A percentile compares a stretch with the other conserved stretches of the same genome.
These are phyloP conservation scores for Tuber indicum DNA, from an alignment of 495 filamentous ascomycete species.

Conservation along the genomic window DNA sequence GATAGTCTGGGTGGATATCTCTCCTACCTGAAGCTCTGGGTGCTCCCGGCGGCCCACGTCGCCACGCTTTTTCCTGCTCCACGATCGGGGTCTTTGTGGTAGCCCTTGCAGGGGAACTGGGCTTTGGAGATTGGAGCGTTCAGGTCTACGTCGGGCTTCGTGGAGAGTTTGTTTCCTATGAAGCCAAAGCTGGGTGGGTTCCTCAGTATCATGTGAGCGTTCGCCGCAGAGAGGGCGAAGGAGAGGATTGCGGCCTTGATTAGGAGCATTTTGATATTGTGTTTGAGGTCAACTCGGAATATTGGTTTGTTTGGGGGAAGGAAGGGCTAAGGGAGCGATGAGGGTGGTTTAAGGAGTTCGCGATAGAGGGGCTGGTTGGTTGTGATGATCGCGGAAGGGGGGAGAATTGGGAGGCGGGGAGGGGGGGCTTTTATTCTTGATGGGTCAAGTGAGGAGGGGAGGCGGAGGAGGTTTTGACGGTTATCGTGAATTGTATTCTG, in stretches of 20 bases:
- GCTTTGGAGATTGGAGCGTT: conserved; percentile 53
- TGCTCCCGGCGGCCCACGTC: conserved; percentile 52
- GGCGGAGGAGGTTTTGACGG: background rate
- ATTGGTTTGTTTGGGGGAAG: background rate
- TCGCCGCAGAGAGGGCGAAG: conserved; percentile 42
- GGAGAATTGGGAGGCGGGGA: background rate
- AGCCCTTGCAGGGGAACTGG: conserved; percentile 62
- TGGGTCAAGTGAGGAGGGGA: background rate
- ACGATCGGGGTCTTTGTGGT: conserved; percentile 49
- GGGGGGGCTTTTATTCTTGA: background rate
- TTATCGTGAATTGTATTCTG: background rate
- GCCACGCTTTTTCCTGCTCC: conserved; percentile 46
- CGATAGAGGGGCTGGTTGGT: background rate
- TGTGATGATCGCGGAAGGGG: background rate
- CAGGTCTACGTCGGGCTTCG: conserved; percentile 54
- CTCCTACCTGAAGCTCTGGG: conserved; percentile 51
- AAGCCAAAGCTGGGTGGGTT: conserved; percentile 52
- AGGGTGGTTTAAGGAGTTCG: background rate
- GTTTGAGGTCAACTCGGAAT: background rate
- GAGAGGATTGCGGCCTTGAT: background rate
- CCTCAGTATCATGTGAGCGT: conserved; percentile 55
- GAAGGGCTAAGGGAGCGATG: background rate
- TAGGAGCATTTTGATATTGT: background rate
- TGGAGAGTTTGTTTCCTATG: conserved; percentile 49
- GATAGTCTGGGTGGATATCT: background rate